Evolutionary conservation across 192 early-diverging fungal genomes (phyloP).

Genomic region (Nowakowskiella sp.): DNA sequence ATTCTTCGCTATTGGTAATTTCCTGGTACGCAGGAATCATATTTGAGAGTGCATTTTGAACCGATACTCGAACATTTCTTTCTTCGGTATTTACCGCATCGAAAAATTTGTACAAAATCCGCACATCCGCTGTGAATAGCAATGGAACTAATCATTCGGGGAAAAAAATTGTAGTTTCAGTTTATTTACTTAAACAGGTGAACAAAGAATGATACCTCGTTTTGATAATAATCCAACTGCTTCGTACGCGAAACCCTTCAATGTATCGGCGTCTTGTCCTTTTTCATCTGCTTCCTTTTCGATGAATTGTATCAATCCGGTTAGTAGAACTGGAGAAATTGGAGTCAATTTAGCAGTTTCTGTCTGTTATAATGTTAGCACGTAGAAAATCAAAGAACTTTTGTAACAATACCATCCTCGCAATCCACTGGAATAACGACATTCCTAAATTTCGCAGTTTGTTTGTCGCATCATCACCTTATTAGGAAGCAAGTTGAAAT

Average conservation of each 20-base stretch:
- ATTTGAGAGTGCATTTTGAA: conserved; percentile 72
- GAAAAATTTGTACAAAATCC: conserved; percentile 62
- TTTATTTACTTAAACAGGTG: not conserved
- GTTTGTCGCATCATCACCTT: conserved; percentile 55
- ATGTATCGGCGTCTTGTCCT: conserved; percentile 43
- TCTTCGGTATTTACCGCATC: conserved; percentile 53
- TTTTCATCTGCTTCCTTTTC: conserved; percentile 19
- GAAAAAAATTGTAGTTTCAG: too few relatives aligned
- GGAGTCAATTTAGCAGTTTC: conserved; percentile 46
- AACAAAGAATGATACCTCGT: conserved; percentile 38
- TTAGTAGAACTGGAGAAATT: conserved; percentile 59
- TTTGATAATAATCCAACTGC: conserved; percentile 69
- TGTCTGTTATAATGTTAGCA: conserved; percentile 8
- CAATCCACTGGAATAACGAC: conserved; percentile 83
- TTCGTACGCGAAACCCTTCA: conserved; percentile 80
- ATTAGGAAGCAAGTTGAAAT: not conserved
- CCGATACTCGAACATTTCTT: conserved; percentile 58
- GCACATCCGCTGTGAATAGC: conserved; percentile 52
- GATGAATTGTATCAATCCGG: conserved; percentile 64
- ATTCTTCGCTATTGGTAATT: too few relatives aligned
- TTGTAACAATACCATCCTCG: conserved; percentile 53
- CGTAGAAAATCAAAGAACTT: not conserved
- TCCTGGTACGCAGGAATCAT: conserved; percentile 61
- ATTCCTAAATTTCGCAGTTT: conserved; percentile 69
- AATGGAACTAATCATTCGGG: conserved; percentile 52